A percentile compares a stretch with the other conserved stretches of the same genome.
Evolutionary conservation across 495 filamentous ascomycete genomes (phyloP).

Genomic region (Aspergillus campestris): DNA sequence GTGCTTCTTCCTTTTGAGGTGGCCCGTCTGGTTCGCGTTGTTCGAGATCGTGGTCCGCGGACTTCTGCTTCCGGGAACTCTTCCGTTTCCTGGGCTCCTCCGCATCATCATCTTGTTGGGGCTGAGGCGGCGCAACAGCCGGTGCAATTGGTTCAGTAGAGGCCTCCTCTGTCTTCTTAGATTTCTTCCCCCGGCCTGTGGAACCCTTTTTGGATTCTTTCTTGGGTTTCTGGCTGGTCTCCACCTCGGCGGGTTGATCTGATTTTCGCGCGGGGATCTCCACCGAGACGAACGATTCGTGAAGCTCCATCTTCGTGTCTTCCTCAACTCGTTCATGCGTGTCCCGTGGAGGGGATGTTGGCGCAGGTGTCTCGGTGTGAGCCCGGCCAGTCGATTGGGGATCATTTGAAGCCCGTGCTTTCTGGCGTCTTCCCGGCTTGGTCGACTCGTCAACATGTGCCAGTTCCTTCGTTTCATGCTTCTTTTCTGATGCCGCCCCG

Average conservation of each 20-base stretch:
- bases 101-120: slow-evolving; percentile 9
- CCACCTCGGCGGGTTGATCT: slow-evolving; percentile 26
- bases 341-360: background rate
- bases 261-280: slow-evolving; percentile 29
- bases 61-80: background rate
- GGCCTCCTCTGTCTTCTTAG: slow-evolving; percentile 20
- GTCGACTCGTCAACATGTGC: slow-evolving; percentile 31
- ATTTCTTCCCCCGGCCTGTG: slow-evolving; percentile 45
- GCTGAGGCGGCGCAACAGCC: slow-evolving; percentile 2
- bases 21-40: slow-evolving; percentile 8
- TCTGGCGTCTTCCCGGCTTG: background rate
- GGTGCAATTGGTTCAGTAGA: slow-evolving; percentile 21
- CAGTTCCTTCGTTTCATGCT: no score
- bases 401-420: no score
- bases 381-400: no score
- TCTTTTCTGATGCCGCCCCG: slow-evolving; percentile 26
- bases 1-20: slow-evolving; percentile 10
- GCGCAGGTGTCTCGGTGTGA: no score
- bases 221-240: slow-evolving; percentile 29
- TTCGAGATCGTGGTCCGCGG: slow-evolving; percentile 15
- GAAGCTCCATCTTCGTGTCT: slow-evolving; percentile 32
- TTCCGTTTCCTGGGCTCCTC: slow-evolving; percentile 10
- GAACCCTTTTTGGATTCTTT: slow-evolving; percentile 22
- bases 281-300: slow-evolving; percentile 31
- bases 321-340: slow-evolving; percentile 2